Conservation (phyloP, 2,329 filamentous ascomycete genomes). For the Magnaporthiopsis rhizophila region DNA sequence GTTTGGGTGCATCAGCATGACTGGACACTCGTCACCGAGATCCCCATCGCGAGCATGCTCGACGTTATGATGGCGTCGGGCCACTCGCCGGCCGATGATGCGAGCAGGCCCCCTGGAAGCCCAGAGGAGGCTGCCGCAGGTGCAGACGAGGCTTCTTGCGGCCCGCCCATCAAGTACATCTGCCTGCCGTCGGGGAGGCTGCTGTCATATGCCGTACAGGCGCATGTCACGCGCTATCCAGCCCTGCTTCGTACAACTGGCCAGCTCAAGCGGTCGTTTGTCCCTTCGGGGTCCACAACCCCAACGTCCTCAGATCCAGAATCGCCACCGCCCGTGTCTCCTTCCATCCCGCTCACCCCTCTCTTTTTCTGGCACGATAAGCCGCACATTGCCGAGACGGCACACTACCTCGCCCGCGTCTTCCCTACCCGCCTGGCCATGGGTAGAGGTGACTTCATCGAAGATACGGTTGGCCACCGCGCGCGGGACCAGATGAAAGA, state of each 20-base stretch:
- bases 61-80: conserved; percentile 33
- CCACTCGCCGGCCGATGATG: conserved; percentile 11
- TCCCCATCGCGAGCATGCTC: conserved; percentile 36
- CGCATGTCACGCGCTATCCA: conserved; percentile 34
- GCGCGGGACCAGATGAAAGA: conserved; percentile 50
- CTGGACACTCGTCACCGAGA: conserved; percentile 38
- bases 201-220: conserved; percentile 40
- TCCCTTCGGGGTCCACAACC: conserved; percentile 7
- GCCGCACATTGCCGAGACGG: conserved; percentile 40
- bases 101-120: not conserved
- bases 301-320: conserved; percentile 5
- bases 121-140: not conserved
- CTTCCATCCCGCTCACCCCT: conserved; percentile 38
- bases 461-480: conserved; percentile 46
- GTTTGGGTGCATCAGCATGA: conserved; percentile 53
- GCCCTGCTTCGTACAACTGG: conserved; percentile 32
- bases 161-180: conserved; percentile 42
- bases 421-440: conserved; percentile 43
- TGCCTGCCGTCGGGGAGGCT: conserved; percentile 45
- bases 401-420: conserved; percentile 41
- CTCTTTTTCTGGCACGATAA: conserved; percentile 55
- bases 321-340: not conserved
- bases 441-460: conserved; percentile 45
- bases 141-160: not conserved
- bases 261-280: conserved; percentile 33